Evolutionary conservation across 1,284 basidiomycete genomes (phyloP).

Genomic region (Wallemia hederae): DNA sequence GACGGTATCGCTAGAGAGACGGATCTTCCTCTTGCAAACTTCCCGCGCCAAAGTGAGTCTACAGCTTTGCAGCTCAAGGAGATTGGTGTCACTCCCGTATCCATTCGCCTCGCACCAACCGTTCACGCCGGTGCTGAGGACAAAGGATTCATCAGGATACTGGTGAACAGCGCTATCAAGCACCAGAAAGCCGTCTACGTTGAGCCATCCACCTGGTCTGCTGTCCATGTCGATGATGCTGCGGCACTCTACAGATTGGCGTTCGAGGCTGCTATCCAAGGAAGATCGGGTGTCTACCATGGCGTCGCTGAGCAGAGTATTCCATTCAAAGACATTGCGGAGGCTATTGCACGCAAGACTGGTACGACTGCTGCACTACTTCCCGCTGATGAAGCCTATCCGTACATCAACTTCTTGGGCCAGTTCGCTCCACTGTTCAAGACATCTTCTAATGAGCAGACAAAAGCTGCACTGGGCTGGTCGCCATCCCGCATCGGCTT

Average conservation of each 20-base stretch:
- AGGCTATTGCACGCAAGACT: constrained; percentile 6
- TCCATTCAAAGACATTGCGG: constrained; percentile 6
- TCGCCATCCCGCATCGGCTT: constrained; percentile 4
- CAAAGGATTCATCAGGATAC: no score
- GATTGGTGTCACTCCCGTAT: not conserved
- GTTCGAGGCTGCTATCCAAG: no score
- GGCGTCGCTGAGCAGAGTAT: constrained; percentile 6
- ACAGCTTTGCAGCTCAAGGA: not conserved
- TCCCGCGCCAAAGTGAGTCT: no score
- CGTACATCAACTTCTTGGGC: constrained; percentile 8
- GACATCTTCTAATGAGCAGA: constrained; percentile 2
- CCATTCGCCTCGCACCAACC: not conserved
- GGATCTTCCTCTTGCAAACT: no score
- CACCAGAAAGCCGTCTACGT: no score
- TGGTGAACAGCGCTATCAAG: no score
- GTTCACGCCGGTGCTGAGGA: not conserved
- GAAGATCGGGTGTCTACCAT: constrained; percentile 8
- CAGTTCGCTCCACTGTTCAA: constrained; percentile 3
- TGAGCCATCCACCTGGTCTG: no score
- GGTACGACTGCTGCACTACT: constrained; percentile 5
- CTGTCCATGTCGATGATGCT: no score
- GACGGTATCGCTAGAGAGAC: not conserved
- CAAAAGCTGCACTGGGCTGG: constrained; percentile 8
- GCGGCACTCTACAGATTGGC: no score
- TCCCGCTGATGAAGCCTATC: constrained; percentile 4